These are phyloP conservation scores for Gleditsia sinensis DNA, from an alignment of 306 rosid species.

Conservation along the genomic window DNA sequence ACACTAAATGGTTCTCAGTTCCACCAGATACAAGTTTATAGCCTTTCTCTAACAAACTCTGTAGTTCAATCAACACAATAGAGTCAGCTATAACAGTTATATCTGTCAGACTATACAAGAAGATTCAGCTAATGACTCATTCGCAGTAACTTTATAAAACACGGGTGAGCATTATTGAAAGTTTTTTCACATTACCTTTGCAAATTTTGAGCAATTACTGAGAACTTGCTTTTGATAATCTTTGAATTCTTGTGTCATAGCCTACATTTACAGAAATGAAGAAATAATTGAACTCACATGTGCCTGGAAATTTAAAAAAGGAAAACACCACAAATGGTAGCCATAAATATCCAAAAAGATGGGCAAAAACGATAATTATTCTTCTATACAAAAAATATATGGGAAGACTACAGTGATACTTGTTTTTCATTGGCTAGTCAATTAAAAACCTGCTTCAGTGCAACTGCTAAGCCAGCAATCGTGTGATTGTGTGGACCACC, in stretches of 20 bases:
- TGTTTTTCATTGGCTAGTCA: constrained; percentile 23
- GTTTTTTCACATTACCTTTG: constrained; percentile 55
- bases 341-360: constrained; percentile 9
- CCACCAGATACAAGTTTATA: constrained; percentile 96
- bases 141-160: constrained; percentile 6
- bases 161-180: background rate
- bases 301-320: constrained; percentile 30
- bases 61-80: constrained; percentile 45
- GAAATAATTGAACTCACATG: constrained; percentile 29
- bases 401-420: constrained; percentile 10
- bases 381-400: constrained; percentile 27
- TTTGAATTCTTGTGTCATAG: constrained; percentile 80
- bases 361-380: constrained; percentile 16
- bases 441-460: constrained; percentile 81
- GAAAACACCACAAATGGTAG: background rate
- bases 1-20: constrained; percentile 88
- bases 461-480: constrained; percentile 84
- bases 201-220: constrained; percentile 68
- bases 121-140: constrained; percentile 13
- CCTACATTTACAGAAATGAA: constrained; percentile 53
- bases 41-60: constrained; percentile 85
- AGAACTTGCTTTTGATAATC: constrained; percentile 93
- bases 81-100: constrained; percentile 31
- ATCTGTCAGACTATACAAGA: constrained; percentile 20
- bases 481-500: constrained; percentile 98